Base-by-base conservation (phyloP, 371 early-diverging fungal genomes). In the Fennellomyces sp. region DNA sequence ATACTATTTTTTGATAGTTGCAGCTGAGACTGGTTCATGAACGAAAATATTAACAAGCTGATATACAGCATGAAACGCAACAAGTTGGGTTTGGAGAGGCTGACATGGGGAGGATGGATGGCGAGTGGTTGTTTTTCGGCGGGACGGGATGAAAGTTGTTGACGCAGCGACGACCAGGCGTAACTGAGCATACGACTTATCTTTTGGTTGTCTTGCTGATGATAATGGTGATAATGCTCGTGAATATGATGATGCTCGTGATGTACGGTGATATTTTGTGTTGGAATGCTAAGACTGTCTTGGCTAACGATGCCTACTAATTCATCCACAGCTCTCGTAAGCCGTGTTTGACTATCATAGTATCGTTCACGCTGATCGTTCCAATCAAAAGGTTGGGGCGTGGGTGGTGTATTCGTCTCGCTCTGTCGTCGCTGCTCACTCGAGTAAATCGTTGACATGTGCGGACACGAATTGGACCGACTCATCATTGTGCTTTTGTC, bases 1-100 rank as follows among this genome's bases (percentile, higher is more conserved):
- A 45, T 45, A 38, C 41, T 15, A 17, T 36, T 39, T 13, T 35
- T 54, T 7, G 35, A 28, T 26, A 33, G 31, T 26, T 54, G 12
- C 19, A 7, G 39, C 27, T 38, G 39, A 38, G 21, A 49, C 39
- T 55, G 61, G 49, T 54, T 54, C 61, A 61, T 61, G 35, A 61
- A 61, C 11, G 61, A 61, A 31, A 61, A 61, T 10, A 54, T 28
- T 6, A 61, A 31, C 23, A 61, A 35, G 12, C 48, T 54, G n/a
- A 45, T 45, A 42, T 42, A 61, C 17, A 61, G 25, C 61, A 61
- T 61, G 35, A 54, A 33, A 13, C 61, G 61, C 15, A 36, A 15
- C 11, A 61, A 6, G 2, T 29, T 58, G 17, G 53, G 8, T 54
- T 49, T 15, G 45, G 33, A 21, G 28, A 51, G 26, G 19, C 6